A percentile compares a stretch with the other conserved stretches of the same genome.
These are phyloP conservation scores for Monosporozyma yasuniensis DNA, from an alignment of 805 yeast genomes.

Conservation along the genomic window DNA sequence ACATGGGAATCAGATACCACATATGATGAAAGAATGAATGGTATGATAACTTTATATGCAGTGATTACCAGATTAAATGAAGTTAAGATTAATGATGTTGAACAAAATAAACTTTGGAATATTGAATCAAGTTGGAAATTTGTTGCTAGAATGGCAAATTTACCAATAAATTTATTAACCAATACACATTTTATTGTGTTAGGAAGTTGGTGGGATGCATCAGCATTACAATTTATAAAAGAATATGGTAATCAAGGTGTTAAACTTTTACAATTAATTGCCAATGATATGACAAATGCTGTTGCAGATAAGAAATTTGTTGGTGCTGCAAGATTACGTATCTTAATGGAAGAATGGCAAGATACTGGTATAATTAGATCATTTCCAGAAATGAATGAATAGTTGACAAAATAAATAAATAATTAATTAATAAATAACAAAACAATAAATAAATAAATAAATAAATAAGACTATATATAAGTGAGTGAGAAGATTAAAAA, in stretches of 20 bases:
- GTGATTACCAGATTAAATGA: slow-evolving; percentile 49
- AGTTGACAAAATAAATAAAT: not conserved
- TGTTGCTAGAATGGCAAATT: slow-evolving; percentile 63
- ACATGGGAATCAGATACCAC: slow-evolving; percentile 48
- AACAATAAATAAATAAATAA: slow-evolving; percentile 2
- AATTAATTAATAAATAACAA: not conserved
- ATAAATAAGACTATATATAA: slow-evolving; percentile 1
- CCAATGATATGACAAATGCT: slow-evolving; percentile 43
- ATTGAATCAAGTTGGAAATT: slow-evolving; percentile 50
- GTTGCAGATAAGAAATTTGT: slow-evolving; percentile 49
- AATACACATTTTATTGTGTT: slow-evolving; percentile 65
- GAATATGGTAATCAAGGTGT: slow-evolving; percentile 62
- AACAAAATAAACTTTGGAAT: slow-evolving; percentile 22
- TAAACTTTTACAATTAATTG: slow-evolving; percentile 46
- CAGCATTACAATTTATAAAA: slow-evolving; percentile 45
- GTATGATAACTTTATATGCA: slow-evolving; percentile 73
- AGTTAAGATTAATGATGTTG: not conserved
- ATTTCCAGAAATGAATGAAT: slow-evolving; percentile 27
- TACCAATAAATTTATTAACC: slow-evolving; percentile 39
- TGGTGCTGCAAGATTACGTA: slow-evolving; percentile 68
- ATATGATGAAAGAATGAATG: slow-evolving; percentile 81
- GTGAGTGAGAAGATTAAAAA: not conserved
- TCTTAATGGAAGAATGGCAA: slow-evolving; percentile 76
- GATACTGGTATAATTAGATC: slow-evolving; percentile 36
- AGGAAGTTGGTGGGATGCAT: slow-evolving; percentile 89